Percentiles rank a stretch among this genome's conserved stretches.
phyloP scores from a whole-genome alignment of 2,329 filamentous ascomycete genomes.

The Sporothrix mexicana region DNA sequence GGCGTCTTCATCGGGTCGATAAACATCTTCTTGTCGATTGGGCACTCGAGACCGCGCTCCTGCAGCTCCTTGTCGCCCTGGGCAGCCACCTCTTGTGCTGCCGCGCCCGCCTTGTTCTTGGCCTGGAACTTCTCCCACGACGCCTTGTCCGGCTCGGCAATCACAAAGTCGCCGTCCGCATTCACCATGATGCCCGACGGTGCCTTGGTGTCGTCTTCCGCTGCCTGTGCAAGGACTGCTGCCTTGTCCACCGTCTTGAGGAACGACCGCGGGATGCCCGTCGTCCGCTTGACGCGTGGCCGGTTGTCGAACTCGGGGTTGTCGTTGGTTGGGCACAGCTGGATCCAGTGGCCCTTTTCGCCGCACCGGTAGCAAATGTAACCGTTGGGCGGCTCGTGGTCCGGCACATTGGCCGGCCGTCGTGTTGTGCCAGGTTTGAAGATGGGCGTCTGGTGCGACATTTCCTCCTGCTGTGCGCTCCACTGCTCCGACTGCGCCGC shows the following conservation, averaged over 20 bases:
- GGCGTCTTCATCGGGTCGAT: constrained; percentile 99
- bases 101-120: constrained; percentile 84
- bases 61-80: constrained; percentile 85
- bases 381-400: constrained; percentile 88
- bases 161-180: constrained; percentile 95
- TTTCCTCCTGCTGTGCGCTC: constrained; percentile 90
- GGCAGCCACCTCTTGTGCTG: constrained; percentile 77
- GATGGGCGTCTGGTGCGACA: constrained; percentile 76
- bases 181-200: constrained; percentile 96
- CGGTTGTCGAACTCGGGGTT: constrained; percentile 95
- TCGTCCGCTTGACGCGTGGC: constrained; percentile 92
- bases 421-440: constrained; percentile 66
- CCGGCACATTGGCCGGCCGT: constrained; percentile 76
- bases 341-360: constrained; percentile 99
- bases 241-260: constrained; percentile 95
- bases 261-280: constrained; percentile 94
- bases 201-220: constrained; percentile 79
- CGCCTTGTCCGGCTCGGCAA: constrained; percentile 92
- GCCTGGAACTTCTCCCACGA: constrained; percentile 98
- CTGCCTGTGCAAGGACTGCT: constrained; percentile 72
- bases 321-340: constrained; percentile 97
- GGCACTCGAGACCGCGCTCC: constrained; percentile 87
- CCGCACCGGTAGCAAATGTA: constrained; percentile 97
- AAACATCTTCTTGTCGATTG: constrained; percentile 97
- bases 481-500: constrained; percentile 88